phyloP scores from a whole-genome alignment of 495 filamentous ascomycete species.

The Halenospora varia region DNA sequence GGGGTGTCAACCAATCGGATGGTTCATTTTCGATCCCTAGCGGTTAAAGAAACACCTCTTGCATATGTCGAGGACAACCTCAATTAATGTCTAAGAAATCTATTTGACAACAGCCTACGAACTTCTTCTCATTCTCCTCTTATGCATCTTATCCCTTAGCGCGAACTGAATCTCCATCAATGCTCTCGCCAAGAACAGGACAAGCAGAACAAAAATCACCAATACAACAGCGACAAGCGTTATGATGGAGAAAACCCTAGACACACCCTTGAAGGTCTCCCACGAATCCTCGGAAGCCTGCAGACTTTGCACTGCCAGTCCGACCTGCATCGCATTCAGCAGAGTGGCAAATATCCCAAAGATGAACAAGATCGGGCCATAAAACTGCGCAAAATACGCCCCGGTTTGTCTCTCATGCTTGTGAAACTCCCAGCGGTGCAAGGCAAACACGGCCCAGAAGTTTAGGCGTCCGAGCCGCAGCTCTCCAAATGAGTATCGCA shows the following conservation, averaged over 20 bases:
- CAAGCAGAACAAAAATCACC: background rate
- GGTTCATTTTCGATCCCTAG: background rate
- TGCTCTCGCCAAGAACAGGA: background rate
- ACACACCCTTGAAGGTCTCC: background rate
- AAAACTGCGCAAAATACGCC: constrained; percentile 27
- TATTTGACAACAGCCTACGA: background rate
- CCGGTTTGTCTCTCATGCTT: constrained; percentile 14
- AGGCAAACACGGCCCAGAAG: constrained; percentile 3
- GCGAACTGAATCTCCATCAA: background rate
- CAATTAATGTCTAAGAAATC: too few relatives aligned
- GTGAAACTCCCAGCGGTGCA: constrained; percentile 18
- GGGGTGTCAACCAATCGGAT: background rate
- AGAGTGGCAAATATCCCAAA: constrained; percentile 27
- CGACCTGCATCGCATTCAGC: constrained; percentile 29
- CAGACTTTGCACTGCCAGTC: background rate
- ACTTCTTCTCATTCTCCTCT: background rate
- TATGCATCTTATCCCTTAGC: background rate
- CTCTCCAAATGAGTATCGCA: constrained; percentile 35
- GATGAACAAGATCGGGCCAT: constrained; percentile 29
- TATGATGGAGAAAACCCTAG: background rate
- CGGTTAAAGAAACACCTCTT: background rate
- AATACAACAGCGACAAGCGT: background rate
- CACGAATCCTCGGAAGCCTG: background rate
- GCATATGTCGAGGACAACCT: too few relatives aligned
- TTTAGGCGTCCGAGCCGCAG: constrained; percentile 33